Base-by-base conservation (phyloP, 2,329 filamentous ascomycete species). In the Cladophialophora carrionii region DNA sequence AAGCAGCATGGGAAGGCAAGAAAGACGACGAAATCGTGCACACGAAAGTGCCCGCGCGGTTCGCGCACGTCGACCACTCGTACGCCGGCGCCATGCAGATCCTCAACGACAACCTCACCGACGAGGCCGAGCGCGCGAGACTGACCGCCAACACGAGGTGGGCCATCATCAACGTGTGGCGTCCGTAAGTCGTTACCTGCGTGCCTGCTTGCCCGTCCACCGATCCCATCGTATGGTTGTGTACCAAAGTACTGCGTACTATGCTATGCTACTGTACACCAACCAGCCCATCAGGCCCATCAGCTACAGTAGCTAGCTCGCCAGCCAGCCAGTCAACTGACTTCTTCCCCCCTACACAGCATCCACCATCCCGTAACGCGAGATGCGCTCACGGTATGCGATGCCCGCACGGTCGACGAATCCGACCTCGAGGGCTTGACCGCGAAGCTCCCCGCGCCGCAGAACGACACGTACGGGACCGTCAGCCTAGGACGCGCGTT, bases 321-420 rank as follows among this genome's bases (percentile, higher is more conserved):
- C n/a, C n/a, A n/a, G n/a, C n/a, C n/a, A n/a, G n/a, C n/a, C n/a
- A n/a, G n/a, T n/a, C 20, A 17, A 26, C 51, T 54, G 26, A n/a
- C 51, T 29, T 17, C 12, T 0, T 17, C 12, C 14, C 32, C 3
- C 29, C 17, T 20, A 14, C 14, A 51, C n/a, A 59, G 57, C 2
- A 76, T 83, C 22, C 52, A 37, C 31, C 76, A 78, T 61, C 79
- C 80, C 0, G 79, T 87, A 22, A 73, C 76, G 22, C 81, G 81
- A 54, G 84, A 86, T 65, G 84, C 85, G 0, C 75, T 87, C 0
- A 80, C 81, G 3, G 75, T 87, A 2, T 83, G 83, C 0, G 81
- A 84, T 54, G 81, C 82, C 0, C 70, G 74, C 59, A 79, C 80
- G 0, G 82, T 86, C 0, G 68, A 71, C 0, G 84, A 86, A n/a